Base-by-base conservation (phyloP, 805 yeast species). In the Blastobotrys terrestris region DNA sequence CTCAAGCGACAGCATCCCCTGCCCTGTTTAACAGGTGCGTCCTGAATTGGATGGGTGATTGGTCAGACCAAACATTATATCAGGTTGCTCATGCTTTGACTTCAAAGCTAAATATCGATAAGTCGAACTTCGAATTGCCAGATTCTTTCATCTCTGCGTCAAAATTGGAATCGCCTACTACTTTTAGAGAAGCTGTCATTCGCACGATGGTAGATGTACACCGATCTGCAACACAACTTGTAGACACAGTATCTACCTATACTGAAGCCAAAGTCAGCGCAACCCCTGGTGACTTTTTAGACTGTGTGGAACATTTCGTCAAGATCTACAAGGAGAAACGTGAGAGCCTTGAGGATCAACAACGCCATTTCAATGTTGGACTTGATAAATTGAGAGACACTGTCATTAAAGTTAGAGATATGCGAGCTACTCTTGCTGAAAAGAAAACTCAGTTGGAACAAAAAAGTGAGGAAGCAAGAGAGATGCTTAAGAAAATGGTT, bases 1-100 rank as follows among this genome's bases (percentile, higher is more conserved):
- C 83, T 0, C 77, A 76, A 16, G 73, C 83, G 13, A 74, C 84
- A 1, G 73, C 89, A 0, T 91, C 97, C 0, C 96, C 97, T 0
- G 97, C 97, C 0, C 70, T 91, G 35, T 84, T 88, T 68, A 91
- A 91, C 62, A 73, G 98, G 62, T 91, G 97, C 72, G 95, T 88
- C 1, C 68, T 92, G 40, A 80, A 84, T 62, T 87, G 92, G 90
- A 81, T 89, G 84, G 96, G 96, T 3, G 81, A 81, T 51, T 91
- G 97, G 97, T 73, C 84, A 0, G 54, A 58, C 2, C 54, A 61
- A 0, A 70, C 89, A 0, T 65, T 84, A 48, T 50, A 56, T 4
- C 79, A 80, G 48, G 79, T 89, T 35, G 79, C 84, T 0, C 52
- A 60, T 0, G 67, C 67, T 2, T 57, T 75, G 44, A 63, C 82